Evolutionary conservation across 306 rosid species (phyloP).

Genomic region (Glycyrrhiza uralensis): DNA sequence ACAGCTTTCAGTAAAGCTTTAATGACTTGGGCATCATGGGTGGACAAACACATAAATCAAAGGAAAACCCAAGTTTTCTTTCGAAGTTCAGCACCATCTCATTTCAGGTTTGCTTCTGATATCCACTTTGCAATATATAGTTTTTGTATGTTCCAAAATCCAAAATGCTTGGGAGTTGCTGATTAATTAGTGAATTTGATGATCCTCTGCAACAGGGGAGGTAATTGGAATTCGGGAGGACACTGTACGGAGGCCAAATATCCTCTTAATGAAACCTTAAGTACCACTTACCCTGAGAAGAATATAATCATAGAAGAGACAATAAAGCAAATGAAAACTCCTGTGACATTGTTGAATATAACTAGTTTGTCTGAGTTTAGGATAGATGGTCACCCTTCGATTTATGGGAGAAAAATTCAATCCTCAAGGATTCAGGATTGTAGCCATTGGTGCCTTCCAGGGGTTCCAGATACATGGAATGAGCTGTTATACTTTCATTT

Average conservation of each 20-base stretch:
- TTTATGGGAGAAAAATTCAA: conserved; percentile 52
- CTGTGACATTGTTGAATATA: conserved; percentile 67
- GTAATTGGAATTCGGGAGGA: conserved; percentile 93
- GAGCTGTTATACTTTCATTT: conserved; percentile 62
- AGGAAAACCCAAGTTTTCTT: conserved; percentile 73
- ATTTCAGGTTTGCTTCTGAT: conserved; percentile 73
- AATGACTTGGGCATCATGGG: conserved; percentile 86
- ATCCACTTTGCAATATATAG: not conserved
- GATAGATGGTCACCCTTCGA: conserved; percentile 82
- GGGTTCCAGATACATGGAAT: conserved; percentile 92
- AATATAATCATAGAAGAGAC: conserved; percentile 57
- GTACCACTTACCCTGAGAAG: conserved; percentile 43
- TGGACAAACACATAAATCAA: conserved; percentile 58
- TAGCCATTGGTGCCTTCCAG: conserved; percentile 99
- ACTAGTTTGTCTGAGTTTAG: conserved; percentile 71
- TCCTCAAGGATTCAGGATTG: conserved; percentile 66
- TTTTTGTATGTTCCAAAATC: not conserved
- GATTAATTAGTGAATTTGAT: conserved; percentile 8
- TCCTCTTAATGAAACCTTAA: conserved; percentile 50
- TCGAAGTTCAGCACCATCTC: conserved; percentile 86
- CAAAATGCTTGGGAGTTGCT: not conserved
- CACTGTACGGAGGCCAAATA: conserved; percentile 68
- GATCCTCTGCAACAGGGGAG: conserved; percentile 56
- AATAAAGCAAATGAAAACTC: conserved; percentile 67
- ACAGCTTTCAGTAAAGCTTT: conserved; percentile 72